These are phyloP conservation scores for Pharus latifolius DNA, from an alignment of 176 grass and related monocot genomes.

Conservation along the genomic window DNA sequence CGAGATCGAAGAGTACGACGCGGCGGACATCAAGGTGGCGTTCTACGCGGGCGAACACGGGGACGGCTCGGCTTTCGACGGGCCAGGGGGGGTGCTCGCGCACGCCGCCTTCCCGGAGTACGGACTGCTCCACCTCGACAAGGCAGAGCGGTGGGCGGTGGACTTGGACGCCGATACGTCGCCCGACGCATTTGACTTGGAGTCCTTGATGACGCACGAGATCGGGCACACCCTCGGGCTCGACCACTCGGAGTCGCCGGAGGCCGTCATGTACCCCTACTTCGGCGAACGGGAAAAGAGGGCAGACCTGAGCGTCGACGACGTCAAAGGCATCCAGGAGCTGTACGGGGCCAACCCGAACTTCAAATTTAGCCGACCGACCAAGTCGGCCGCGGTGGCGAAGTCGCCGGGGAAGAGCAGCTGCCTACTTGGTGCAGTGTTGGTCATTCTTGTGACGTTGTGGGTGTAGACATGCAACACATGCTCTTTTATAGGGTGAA, in stretches of 20 bases:
- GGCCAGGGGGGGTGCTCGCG: slow-evolving; percentile 25
- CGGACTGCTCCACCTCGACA: slow-evolving; percentile 36
- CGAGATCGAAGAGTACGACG: slow-evolving; percentile 15
- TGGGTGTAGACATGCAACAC: no score
- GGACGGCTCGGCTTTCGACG: slow-evolving; percentile 40
- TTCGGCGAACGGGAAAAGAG: slow-evolving; percentile 15
- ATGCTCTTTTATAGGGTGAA: no score
- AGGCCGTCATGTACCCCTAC: slow-evolving; percentile 44
- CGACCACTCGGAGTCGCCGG: slow-evolving; percentile 29
- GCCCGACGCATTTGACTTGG: slow-evolving; percentile 29
- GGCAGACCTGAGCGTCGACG: slow-evolving; percentile 30
- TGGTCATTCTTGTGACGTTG: no score
- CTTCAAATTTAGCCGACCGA: slow-evolving; percentile 19
- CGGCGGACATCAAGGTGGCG: slow-evolving; percentile 36
- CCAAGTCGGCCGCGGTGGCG: slow-evolving; percentile 7
- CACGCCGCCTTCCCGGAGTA: slow-evolving; percentile 36
- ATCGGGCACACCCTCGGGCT: slow-evolving; percentile 48
- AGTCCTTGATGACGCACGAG: slow-evolving; percentile 43
- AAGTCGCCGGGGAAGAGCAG: not conserved
- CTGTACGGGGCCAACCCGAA: slow-evolving; percentile 40
- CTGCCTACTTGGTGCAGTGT: no score
- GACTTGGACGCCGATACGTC: slow-evolving; percentile 19
- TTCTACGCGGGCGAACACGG: slow-evolving; percentile 41
- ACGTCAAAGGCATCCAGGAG: slow-evolving; percentile 33
- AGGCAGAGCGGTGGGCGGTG: slow-evolving; percentile 37